Evolutionary conservation across 306 rosid genomes (phyloP), one percentile per base, ranked within the genome.

Genomic region (Trichosanthes truncata): DNA sequence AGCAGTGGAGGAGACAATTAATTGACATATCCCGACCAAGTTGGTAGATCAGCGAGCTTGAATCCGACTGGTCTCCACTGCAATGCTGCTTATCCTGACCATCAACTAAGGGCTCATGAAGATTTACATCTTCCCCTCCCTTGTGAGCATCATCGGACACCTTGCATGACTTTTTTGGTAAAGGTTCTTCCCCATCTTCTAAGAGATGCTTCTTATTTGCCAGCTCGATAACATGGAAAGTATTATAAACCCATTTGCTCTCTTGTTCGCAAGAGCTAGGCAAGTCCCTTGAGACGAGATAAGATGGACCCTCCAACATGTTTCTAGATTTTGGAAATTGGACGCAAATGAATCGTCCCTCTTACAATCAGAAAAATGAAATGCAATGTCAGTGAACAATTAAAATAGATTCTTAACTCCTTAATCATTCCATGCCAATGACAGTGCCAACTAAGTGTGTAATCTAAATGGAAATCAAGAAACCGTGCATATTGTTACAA

Each of bases 11-110:
- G 57, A 91, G 88, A 62, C 95, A 86, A 53, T 78, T 59, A 55
- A 91, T 83, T 53, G 97, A 85, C 23, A 85, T 55, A 33, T 93
- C 98, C 33, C 91, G 80, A 62, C 89, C 90, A 6, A 93, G 95
- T 26, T 69, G 83, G 67, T 57, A 61, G 74, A 90, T 82, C 10
- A 90, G 89, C 14, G 81, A 81, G 80, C 80, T 78, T 9, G 79
- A 36, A 82, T 88, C 87, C 29, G 79, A 48, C n/a, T n/a, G n/a
- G n/a, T n/a, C n/a, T n/a, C n/a, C n/a, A n/a, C n/a, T n/a, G n/a
- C n/a, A n/a, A n/a, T n/a, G n/a, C 82, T 85, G 84, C 4, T 81
- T 84, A 75, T 68, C 83, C 52, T 55, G 72, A 75, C 82, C 85
- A 52, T 83, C 78, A 38, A 62, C 46, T 40, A 41, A 41, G n/a